Percentiles rank a stretch among this genome's conserved stretches.
Evolutionary conservation across 495 filamentous ascomycete species (phyloP).

Genomic region (Parachaetomium inaequale): DNA sequence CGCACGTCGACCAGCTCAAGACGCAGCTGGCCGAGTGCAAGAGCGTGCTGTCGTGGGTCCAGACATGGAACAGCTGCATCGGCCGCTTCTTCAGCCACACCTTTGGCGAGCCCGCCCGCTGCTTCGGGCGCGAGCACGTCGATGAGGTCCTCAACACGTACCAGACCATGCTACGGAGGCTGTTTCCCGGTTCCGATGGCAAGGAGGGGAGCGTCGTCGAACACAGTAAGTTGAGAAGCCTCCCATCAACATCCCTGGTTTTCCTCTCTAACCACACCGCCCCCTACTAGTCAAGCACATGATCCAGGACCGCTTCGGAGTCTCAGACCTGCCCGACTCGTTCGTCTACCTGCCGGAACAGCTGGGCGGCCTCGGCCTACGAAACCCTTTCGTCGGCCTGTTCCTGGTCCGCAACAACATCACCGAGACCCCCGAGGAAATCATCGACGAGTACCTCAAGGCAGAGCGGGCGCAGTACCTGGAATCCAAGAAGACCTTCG

Average conservation of each 20-base stretch:
- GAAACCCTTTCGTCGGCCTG: slow-evolving; percentile 51
- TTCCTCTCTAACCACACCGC: neutral
- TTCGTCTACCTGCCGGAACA: slow-evolving; percentile 58
- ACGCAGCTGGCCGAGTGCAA: slow-evolving; percentile 51
- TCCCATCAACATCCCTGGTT: neutral
- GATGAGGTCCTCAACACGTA: slow-evolving; percentile 60
- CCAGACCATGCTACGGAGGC: slow-evolving; percentile 50
- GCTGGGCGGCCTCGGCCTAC: slow-evolving; percentile 54
- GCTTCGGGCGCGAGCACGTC: slow-evolving; percentile 61
- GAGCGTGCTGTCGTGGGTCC: slow-evolving; percentile 61
- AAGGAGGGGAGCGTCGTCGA: slow-evolving; percentile 30
- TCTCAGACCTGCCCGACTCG: slow-evolving; percentile 56
- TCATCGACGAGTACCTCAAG: slow-evolving; percentile 37
- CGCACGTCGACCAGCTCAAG: slow-evolving; percentile 59
- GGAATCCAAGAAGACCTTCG: slow-evolving; percentile 33
- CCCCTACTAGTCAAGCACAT: slow-evolving; percentile 40
- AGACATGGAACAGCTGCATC: slow-evolving; percentile 64
- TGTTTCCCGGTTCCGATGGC: slow-evolving; percentile 36
- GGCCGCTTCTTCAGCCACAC: slow-evolving; percentile 63
- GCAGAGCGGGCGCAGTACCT: slow-evolving; percentile 39
- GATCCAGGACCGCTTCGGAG: slow-evolving; percentile 52
- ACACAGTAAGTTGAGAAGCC: slow-evolving; percentile 27
- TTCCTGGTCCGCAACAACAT: slow-evolving; percentile 37
- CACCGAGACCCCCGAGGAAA: slow-evolving; percentile 30
- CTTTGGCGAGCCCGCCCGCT: slow-evolving; percentile 61